Evolutionary conservation across 2,329 filamentous ascomycete species (phyloP), one percentile per base, ranked within the genome.

Genomic region (Pseudogymnoascus sp.): DNA sequence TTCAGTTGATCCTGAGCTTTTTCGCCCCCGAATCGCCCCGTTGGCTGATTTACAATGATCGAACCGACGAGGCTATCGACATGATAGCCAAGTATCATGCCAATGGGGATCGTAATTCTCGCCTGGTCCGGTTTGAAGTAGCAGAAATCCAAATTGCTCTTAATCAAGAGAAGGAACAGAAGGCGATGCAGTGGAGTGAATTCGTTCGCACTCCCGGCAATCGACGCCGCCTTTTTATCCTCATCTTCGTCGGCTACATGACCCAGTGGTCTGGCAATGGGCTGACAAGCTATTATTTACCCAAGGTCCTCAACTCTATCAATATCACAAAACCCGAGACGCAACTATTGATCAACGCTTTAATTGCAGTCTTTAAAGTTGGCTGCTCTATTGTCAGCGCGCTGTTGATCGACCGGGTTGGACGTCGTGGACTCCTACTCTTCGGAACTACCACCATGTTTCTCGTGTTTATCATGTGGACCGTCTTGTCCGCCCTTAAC

Each of bases 1-100:
- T 97, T 58, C 69, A 71, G 62, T 60, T 72, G 25, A 59, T 66
- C 40, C 65, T 67, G 23, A 69, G 71, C n/a, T 71, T 71, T 49
- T 69, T 74, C 23, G 70, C 83, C 3, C 83, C 83, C 1, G 84
- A 87, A 69, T 81, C 78, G 1, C 84, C 83, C 0, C 77, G 83
- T 61, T 86, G 65, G 78, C 80, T 72, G 63, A 75, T 78, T 9
- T 70, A 73, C 5, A 79, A 79, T 41, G 81, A 80, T 43, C 75
- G 79, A 16, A 75, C 79, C 60, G 77, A 83, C 1, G 79, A 84
- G 61, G 83, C 83, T 5, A 74, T 80, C 1, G 71, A 71, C 1
- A 74, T 84, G 1, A 78, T 86, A 3, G 76, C 77, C 14, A 77
- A 82, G 28, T 80, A 81, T 61, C 81, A 84, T 65, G 80, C 78